Evolutionary conservation across 331 rosid genomes (phyloP).

Genomic region (Malus hybrid): DNA sequence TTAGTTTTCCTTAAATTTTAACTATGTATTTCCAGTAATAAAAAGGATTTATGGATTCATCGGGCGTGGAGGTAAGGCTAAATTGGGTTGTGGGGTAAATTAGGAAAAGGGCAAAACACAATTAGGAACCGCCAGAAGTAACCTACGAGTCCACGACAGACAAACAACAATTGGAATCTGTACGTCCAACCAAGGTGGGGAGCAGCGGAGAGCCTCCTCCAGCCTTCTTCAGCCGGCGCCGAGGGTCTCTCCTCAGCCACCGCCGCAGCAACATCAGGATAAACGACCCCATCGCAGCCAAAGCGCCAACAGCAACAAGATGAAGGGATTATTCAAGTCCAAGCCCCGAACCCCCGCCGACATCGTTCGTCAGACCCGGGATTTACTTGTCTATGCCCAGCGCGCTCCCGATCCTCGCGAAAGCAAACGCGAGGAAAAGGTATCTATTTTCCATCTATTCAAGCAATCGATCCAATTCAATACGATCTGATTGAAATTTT

Average conservation of each 20-base stretch:
- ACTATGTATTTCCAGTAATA: too few relatives aligned
- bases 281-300: not conserved
- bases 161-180: constrained; percentile 36
- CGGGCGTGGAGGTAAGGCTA: too few relatives aligned
- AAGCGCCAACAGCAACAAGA: constrained; percentile 40
- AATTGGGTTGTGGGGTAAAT: too few relatives aligned
- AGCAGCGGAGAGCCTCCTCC: constrained; percentile 32
- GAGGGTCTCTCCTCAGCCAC: constrained; percentile 6
- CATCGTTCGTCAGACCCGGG: constrained; percentile 79
- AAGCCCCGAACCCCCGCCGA: constrained; percentile 88
- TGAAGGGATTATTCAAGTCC: constrained; percentile 89
- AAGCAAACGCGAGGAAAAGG: constrained; percentile 89
- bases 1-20: too few relatives aligned
- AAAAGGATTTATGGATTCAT: too few relatives aligned
- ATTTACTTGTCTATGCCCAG: constrained; percentile 57
- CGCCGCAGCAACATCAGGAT: not conserved
- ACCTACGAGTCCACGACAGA: not conserved
- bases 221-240: not conserved
- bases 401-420: constrained; percentile 50
- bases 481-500: not conserved
- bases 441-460: not conserved
- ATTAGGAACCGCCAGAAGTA: not conserved
- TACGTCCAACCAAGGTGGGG: constrained; percentile 10
- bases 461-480: not conserved
- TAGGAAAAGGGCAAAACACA: not conserved